Base-by-base conservation (phyloP, 805 yeast species). In the Yamadazyma ubonensis region DNA sequence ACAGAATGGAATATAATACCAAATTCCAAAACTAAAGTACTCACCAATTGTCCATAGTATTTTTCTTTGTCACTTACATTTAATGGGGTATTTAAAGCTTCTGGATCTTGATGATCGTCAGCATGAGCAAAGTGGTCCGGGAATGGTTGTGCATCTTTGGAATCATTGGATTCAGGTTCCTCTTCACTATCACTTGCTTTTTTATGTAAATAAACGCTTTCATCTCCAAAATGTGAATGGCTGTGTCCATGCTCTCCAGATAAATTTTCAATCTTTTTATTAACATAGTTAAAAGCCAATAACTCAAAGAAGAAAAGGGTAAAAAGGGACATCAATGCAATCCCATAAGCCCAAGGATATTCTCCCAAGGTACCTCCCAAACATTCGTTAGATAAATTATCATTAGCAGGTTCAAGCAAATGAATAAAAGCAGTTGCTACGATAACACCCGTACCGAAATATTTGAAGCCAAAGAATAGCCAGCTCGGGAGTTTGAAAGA, bases 1-100 rank as follows among this genome's bases (percentile, higher is more conserved):
- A 87, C 76, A 3, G 95, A 87, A 61, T 87, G 96, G 70, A 86
- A 84, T 22, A 87, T 61, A 31, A 87, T 73, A 53, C 96, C 96
- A 49, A 83, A 83, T 58, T 86, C 96, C 44, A 85, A 63, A 25
- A 82, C 75, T 36, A 79, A 48, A 1, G 54, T 50, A 35, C 46
- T 43, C 3, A 81, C 53, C 11, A 83, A 52, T 56, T 81, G 83
- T 26, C 78, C 79, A 27, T 73, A 65, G 54, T 78, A 80, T 29
- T 63, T 59, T 54, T 78, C 82, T 44, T 61, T 66, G 9, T 48
- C 63, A 2, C 48, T 33, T 29, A 59, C 59, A 28, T 57, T 44
- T 12, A 58, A 56, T 29, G 71, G 72, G 7, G 72, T 61, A 15
- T 63, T 58, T 18, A 65, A 32, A 19, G 50, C 55, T 39, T 70